Conservation (phyloP, 2,329 filamentous ascomycete species). For the Fusarium xyrophilum region DNA sequence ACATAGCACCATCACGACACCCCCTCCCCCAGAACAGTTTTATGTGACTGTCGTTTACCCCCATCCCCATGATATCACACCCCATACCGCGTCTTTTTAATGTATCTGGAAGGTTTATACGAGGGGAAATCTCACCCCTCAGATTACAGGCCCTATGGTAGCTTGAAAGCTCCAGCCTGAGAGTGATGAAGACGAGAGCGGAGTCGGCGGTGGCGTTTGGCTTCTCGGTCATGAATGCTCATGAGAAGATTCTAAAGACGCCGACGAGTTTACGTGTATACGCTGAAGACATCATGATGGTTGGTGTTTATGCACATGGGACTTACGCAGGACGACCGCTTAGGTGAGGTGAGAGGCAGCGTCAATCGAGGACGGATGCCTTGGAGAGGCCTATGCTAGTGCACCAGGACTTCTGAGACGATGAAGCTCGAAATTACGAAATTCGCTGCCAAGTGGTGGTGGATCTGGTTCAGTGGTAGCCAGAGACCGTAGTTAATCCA, state of each 20-base stretch:
- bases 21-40: slow-evolving; percentile 37
- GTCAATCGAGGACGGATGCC: slow-evolving; percentile 28
- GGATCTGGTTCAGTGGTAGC: slow-evolving; percentile 31
- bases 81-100: slow-evolving; percentile 46
- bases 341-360: slow-evolving; percentile 30
- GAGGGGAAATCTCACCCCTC: slow-evolving; percentile 39
- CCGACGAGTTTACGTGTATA: slow-evolving; percentile 34
- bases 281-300: slow-evolving; percentile 35
- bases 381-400: slow-evolving; percentile 41
- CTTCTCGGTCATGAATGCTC: slow-evolving; percentile 27
- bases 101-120: slow-evolving; percentile 50
- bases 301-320: slow-evolving; percentile 37
- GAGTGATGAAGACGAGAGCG: slow-evolving; percentile 41
- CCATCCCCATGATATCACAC: slow-evolving; percentile 44
- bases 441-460: slow-evolving; percentile 41
- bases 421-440: slow-evolving; percentile 38
- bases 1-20: slow-evolving; percentile 38
- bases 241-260: slow-evolving; percentile 28
- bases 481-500: slow-evolving; percentile 38
- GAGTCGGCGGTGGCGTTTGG: slow-evolving; percentile 34
- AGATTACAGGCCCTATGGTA: slow-evolving; percentile 61
- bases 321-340: slow-evolving; percentile 33
- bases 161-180: slow-evolving; percentile 71
- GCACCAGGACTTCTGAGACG: slow-evolving; percentile 38
- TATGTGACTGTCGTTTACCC: slow-evolving; percentile 36